A percentile compares a stretch with the other conserved stretches of the same genome.
Conservation (phyloP, 345 rosid species). For the Stellera chamaejasme region DNA sequence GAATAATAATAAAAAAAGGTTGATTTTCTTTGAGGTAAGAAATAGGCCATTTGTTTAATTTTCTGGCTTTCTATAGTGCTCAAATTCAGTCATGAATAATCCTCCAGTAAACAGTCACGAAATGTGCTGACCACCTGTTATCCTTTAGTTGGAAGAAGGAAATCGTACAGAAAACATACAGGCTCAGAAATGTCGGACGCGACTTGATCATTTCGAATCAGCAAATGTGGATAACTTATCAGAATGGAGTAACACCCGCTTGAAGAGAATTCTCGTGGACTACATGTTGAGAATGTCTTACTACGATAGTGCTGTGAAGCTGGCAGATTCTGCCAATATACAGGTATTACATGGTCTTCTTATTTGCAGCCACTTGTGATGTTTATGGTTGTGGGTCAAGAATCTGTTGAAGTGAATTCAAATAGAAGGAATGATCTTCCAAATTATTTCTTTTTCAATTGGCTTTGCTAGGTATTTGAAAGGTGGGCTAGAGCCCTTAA, state of each 20-base stretch:
- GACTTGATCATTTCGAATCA: constrained; percentile 85
- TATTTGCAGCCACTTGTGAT: constrained; percentile 2
- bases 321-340: constrained; percentile 69
- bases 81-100: background rate
- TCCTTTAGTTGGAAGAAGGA: constrained; percentile 78
- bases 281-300: constrained; percentile 94
- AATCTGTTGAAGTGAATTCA: no score
- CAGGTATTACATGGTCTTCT: constrained; percentile 29
- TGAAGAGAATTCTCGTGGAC: constrained; percentile 87
- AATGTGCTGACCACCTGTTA: background rate
- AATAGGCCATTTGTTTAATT: background rate
- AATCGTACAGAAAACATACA: constrained; percentile 64
- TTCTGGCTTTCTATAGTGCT: background rate
- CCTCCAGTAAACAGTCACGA: background rate
- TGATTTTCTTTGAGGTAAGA: no score
- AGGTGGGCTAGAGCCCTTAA: no score
- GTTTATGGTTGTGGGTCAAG: no score
- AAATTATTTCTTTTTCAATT: background rate
- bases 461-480: background rate
- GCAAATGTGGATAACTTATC: constrained; percentile 54
- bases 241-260: constrained; percentile 65
- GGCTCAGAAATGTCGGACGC: constrained; percentile 83
- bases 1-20: no score
- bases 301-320: constrained; percentile 64
- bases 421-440: no score